Evolutionary conservation across 495 filamentous ascomycete species (phyloP).

Genomic region (Margaritispora aquatica): DNA sequence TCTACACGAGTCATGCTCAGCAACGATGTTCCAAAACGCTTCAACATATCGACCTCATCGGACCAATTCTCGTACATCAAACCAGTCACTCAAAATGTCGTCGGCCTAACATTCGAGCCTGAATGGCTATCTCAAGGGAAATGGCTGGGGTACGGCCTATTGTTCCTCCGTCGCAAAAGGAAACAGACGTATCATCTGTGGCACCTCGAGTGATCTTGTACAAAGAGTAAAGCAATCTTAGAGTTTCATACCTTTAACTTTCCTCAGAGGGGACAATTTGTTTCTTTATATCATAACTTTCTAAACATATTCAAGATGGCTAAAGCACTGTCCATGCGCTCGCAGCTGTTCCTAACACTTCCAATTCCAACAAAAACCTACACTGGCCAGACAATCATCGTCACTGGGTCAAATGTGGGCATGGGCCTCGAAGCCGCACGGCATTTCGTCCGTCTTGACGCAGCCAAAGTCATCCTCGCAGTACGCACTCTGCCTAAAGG

Average conservation of each 20-base stretch:
- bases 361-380: neutral
- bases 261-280: too few species aligned
- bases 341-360: neutral
- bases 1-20: too few species aligned
- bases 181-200: neutral
- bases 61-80: too few species aligned
- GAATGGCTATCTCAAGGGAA: neutral
- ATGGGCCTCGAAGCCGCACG: slow-evolving; percentile 40
- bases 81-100: too few species aligned
- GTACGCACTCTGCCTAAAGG: slow-evolving; percentile 33
- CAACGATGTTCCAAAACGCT: too few species aligned
- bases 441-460: slow-evolving; percentile 1
- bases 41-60: too few species aligned
- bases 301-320: neutral
- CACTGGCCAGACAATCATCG: slow-evolving; percentile 33
- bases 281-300: too few species aligned
- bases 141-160: neutral
- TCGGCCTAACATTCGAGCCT: too few species aligned
- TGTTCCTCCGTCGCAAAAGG: neutral
- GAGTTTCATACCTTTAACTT: too few species aligned
- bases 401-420: slow-evolving; percentile 46
- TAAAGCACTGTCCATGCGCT: neutral
- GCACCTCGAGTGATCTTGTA: too few species aligned
- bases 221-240: too few species aligned
- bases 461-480: slow-evolving; percentile 31